A percentile compares a stretch with the other conserved stretches of the same genome.
Conservation (phyloP, 306 rosid species). For the Acacia crassicarpa region DNA sequence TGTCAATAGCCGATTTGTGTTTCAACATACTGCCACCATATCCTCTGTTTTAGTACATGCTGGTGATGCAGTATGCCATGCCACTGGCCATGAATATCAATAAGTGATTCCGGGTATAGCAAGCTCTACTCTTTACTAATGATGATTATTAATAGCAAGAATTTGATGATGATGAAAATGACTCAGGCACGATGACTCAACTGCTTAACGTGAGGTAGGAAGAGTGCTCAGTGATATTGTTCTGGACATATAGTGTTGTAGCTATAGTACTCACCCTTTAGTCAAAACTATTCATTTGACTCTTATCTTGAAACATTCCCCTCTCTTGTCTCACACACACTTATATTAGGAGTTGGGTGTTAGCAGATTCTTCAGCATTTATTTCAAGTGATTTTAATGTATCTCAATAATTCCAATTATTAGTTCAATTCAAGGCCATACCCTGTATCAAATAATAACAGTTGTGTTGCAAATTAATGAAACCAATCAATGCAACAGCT, state of each 20-base stretch:
- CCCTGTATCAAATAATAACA: no score
- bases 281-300: slow-evolving; percentile 74
- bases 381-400: background rate
- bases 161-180: background rate
- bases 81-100: slow-evolving; percentile 93
- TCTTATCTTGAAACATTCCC: slow-evolving; percentile 33
- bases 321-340: background rate
- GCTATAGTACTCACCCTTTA: slow-evolving; percentile 71
- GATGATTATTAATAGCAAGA: no score
- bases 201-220: slow-evolving; percentile 80
- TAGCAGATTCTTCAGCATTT: background rate
- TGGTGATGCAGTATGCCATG: slow-evolving; percentile 76
- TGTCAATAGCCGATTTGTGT: no score
- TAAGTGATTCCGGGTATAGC: slow-evolving; percentile 24
- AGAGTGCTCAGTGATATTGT: slow-evolving; percentile 77
- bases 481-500: no score
- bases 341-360: no score
- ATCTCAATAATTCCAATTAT: no score
- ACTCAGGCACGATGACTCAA: slow-evolving; percentile 81
- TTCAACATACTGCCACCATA: slow-evolving; percentile 58
- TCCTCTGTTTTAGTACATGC: slow-evolving; percentile 67
- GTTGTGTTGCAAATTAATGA: no score
- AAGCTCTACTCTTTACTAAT: background rate
- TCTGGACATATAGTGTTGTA: slow-evolving; percentile 79
- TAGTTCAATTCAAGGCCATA: no score